Conservation (phyloP, 305 asterid species). For the Fraxinus latifolia region DNA sequence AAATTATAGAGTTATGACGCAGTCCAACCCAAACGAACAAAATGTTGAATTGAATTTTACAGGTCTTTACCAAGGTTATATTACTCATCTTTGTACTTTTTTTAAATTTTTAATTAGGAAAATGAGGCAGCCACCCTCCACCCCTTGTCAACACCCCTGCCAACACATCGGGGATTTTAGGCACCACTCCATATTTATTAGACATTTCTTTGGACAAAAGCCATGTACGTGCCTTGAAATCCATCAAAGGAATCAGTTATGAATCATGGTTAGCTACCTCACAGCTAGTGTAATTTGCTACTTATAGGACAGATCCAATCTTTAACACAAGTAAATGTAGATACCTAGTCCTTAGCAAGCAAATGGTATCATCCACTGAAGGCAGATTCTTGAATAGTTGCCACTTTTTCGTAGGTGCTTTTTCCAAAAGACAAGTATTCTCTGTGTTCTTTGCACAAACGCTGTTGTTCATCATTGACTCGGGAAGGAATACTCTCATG, state of each 20-base stretch:
- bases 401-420: constrained; percentile 48
- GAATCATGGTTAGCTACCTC: neutral
- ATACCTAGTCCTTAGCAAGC: constrained; percentile 67
- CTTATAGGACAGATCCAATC: neutral
- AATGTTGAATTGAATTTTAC: neutral
- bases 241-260: neutral
- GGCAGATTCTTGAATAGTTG: constrained; percentile 53
- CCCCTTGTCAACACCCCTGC: neutral
- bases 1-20: neutral
- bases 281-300: neutral
- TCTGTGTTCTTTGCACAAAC: constrained; percentile 36
- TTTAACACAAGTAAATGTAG: neutral
- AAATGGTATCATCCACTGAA: constrained; percentile 53
- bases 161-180: neutral
- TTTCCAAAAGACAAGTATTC: constrained; percentile 59
- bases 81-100: neutral
- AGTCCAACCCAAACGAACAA: neutral
- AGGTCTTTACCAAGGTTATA: neutral
- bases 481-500: constrained; percentile 73
- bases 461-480: constrained; percentile 33
- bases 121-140: neutral
- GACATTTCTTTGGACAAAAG: neutral
- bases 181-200: neutral
- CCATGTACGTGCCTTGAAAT: neutral
- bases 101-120: neutral